Percentiles rank a stretch among this genome's conserved stretches.
phyloP scores from a whole-genome alignment of 495 filamentous ascomycete genomes.

The Cercophora samala region DNA sequence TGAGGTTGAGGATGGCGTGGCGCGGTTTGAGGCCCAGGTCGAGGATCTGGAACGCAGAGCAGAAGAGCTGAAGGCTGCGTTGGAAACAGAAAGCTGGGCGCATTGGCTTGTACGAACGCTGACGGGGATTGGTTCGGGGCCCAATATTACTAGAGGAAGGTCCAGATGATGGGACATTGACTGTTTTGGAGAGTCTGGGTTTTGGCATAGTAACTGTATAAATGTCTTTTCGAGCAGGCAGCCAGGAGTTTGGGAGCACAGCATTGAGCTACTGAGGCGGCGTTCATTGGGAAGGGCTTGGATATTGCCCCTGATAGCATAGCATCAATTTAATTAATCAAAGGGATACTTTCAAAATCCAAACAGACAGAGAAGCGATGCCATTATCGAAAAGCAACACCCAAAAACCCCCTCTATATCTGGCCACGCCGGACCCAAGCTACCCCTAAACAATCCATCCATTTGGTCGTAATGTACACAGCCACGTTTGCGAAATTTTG shows the following conservation, averaged over 20 bases:
- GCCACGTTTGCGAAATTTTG: not conserved
- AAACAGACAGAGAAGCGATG: constrained; percentile 14
- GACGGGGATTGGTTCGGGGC: constrained; percentile 58
- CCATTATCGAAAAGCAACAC: constrained; percentile 3
- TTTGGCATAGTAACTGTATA: too few relatives aligned
- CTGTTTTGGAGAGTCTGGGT: not conserved
- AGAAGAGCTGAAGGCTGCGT: constrained; percentile 62
- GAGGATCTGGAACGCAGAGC: constrained; percentile 71
- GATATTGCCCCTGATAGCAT: not conserved
- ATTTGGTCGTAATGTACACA: not conserved
- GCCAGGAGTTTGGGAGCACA: too few relatives aligned
- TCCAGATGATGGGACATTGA: not conserved
- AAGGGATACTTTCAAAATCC: not conserved
- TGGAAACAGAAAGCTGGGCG: constrained; percentile 60
- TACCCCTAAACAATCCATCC: not conserved
- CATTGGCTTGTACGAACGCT: constrained; percentile 58
- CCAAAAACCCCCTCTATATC: not conserved
- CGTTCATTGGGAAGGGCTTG: too few relatives aligned
- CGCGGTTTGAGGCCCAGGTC: constrained; percentile 78
- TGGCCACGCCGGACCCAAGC: constrained; percentile 15
- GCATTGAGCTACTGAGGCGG: too few relatives aligned
- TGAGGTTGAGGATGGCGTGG: constrained; percentile 81
- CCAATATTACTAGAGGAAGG: constrained; percentile 45
- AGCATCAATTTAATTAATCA: not conserved
- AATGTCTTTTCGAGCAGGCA: too few relatives aligned